phyloP scores from a whole-genome alignment of 495 filamentous ascomycete species.

The Cryomyces minteri region DNA sequence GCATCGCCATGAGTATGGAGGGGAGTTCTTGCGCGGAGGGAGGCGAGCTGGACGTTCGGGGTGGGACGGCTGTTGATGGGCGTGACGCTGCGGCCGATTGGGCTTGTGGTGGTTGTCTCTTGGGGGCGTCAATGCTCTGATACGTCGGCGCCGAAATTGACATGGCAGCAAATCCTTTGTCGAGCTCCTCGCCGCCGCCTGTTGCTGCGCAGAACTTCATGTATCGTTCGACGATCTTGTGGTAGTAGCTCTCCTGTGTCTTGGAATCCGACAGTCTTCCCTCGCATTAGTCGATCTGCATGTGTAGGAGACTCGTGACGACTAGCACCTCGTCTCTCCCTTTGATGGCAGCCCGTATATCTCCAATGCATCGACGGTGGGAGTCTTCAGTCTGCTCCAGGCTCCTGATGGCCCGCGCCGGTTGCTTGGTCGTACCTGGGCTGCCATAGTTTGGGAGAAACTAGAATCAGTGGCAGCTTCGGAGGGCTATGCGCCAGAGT shows the following conservation, averaged over 20 bases:
- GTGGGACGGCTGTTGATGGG: constrained; percentile 1
- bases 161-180: constrained; percentile 18
- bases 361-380: constrained; percentile 52
- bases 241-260: constrained; percentile 66
- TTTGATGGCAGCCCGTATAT: constrained; percentile 72
- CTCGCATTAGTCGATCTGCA: background rate
- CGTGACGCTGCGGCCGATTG: constrained; percentile 1
- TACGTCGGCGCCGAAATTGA: constrained; percentile 12
- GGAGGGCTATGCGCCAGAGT: background rate
- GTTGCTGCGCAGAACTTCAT: constrained; percentile 64
- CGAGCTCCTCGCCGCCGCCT: constrained; percentile 45
- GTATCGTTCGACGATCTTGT: constrained; percentile 70
- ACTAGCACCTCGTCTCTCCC: constrained; percentile 38
- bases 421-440: constrained; percentile 12
- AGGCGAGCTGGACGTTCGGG: constrained; percentile 6
- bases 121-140: constrained; percentile 16
- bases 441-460: constrained; percentile 9
- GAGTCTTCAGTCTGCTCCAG: constrained; percentile 55
- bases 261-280: constrained; percentile 55
- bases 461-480: background rate
- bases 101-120: constrained; percentile 1
- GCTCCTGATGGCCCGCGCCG: constrained; percentile 31
- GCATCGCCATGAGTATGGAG: constrained; percentile 51
- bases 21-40: constrained; percentile 34
- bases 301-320: background rate